Percentiles rank a stretch among this genome's conserved stretches.
phyloP scores from a whole-genome alignment of 768 basidiomycete genomes.

The Suillus cothurnatus region DNA sequence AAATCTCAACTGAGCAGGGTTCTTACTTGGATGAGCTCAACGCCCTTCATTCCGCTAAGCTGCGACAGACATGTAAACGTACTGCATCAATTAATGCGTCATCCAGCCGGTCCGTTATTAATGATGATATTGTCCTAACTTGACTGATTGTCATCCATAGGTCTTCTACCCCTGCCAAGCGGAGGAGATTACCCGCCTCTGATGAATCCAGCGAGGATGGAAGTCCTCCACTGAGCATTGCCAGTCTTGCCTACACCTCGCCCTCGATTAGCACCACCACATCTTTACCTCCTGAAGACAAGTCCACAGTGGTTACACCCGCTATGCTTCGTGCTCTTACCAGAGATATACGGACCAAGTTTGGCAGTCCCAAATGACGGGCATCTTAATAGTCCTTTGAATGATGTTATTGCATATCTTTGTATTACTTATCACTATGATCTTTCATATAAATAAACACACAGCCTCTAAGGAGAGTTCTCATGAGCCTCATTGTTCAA shows the following conservation, averaged over 20 bases:
- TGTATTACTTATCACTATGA: neutral
- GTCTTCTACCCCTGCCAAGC: conserved; percentile 38
- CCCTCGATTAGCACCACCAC: conserved; percentile 52
- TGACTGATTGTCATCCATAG: conserved; percentile 27
- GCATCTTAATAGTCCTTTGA: neutral
- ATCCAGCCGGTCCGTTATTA: conserved; percentile 39
- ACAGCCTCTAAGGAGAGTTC: neutral
- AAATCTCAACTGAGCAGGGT: conserved; percentile 34
- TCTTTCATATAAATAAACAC: neutral
- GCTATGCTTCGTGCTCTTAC: conserved; percentile 58
- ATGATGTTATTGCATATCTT: conserved; percentile 2
- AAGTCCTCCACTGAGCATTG: conserved; percentile 21
- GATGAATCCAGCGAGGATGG: conserved; percentile 35
- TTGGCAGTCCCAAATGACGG: conserved; percentile 17
- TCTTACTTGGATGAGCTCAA: conserved; percentile 41
- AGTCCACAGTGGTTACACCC: conserved; percentile 49
- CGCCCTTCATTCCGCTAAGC: conserved; percentile 40
- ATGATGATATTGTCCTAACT: neutral
- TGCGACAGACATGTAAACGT: conserved; percentile 50
- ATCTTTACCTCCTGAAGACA: conserved; percentile 38
- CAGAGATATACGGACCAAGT: conserved; percentile 33
- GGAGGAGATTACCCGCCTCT: conserved; percentile 44
- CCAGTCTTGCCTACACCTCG: conserved; percentile 32
- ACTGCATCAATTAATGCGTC: conserved; percentile 44
- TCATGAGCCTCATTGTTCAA: neutral